Base-by-base conservation (phyloP, 1,284 basidiomycete genomes). In the Papiliotrema fonsecae region DNA sequence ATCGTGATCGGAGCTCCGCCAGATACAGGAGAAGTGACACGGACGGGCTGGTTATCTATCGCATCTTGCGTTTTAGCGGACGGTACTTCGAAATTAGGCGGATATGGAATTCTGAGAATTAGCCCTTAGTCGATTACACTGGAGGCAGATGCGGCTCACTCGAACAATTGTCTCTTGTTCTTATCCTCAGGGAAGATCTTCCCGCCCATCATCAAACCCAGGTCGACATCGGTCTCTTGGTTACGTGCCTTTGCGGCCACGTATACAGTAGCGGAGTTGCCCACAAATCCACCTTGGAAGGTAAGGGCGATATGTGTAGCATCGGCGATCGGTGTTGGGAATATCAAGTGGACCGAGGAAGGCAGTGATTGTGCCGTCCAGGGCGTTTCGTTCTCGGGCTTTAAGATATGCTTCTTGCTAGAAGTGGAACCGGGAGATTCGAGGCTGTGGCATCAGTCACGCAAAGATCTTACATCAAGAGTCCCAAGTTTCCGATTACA, bases 241-340 rank as follows among this genome's bases (percentile, higher is more conserved):
- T 47, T 48, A 11, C 51, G 54, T 13, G 49, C 44, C 21, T 50
- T 43, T 10, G 50, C 48, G 19, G 67, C 66, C 0, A 68, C 49
- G 47, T 59, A 67, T 0, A 74, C 50, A 2, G 46, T 42, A 5
- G 59, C 49, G 2, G 62, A 42, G 2, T 65, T 71, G 0, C 63
- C 67, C 1, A 69, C 67, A 45, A 75, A 75, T 0, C 74, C 74
- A 30, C 74, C 74, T 46, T 74, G 72, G 49, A 74, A 75, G 1
- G 71, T 73, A 19, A 74, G 45, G 1, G 67, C 65, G 7, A 75
- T 39, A 27, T 64, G 60, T 4, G 58, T 57, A 0, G 68, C 67
- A 18, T 49, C 31, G 2, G 42, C 34, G n/a, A 70, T 42, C 2
- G 69, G 60, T 0, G 47, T 27, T 2, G 67, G 61, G 52, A 72